Evolutionary conservation across 495 filamentous ascomycete genomes (phyloP).

Genomic region (Penicillium egyptiacum): DNA sequence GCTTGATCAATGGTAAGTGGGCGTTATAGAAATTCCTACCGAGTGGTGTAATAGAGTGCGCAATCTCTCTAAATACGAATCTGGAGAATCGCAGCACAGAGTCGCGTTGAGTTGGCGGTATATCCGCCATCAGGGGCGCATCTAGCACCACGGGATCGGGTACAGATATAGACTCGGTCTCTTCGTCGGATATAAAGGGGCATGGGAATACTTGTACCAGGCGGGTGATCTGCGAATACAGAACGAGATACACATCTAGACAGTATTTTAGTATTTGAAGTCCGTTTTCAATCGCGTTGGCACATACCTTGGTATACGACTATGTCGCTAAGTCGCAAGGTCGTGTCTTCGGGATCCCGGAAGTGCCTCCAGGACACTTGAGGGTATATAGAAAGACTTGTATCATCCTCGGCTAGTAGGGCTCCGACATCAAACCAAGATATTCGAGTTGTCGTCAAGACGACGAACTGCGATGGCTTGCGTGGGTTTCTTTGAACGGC

Average conservation of each 20-base stretch:
- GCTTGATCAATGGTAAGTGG: constrained; percentile 35
- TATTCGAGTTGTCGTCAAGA: constrained; percentile 53
- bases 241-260: constrained; percentile 33
- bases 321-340: constrained; percentile 38
- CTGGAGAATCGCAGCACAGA: constrained; percentile 25
- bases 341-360: constrained; percentile 47
- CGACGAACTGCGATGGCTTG: constrained; percentile 52
- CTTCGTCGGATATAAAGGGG: constrained; percentile 21
- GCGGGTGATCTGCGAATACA: constrained; percentile 48
- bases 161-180: constrained; percentile 22
- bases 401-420: constrained; percentile 12
- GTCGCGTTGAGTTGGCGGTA: constrained; percentile 5
- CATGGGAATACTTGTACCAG: constrained; percentile 41
- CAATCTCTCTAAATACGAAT: constrained; percentile 40
- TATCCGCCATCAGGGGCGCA: constrained; percentile 22
- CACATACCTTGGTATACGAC: constrained; percentile 33
- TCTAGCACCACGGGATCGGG: constrained; percentile 45
- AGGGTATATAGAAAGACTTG: constrained; percentile 22
- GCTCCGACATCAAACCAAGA: constrained; percentile 39
- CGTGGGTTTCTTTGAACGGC: constrained; percentile 48
- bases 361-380: constrained; percentile 47
- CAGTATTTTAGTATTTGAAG: constrained; percentile 10
- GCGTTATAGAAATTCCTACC: constrained; percentile 21
- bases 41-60: constrained; percentile 19
- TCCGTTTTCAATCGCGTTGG: not conserved